Conservation (phyloP, 192 early-diverging fungal species). For the Gryganskiella cystojenkinii region DNA sequence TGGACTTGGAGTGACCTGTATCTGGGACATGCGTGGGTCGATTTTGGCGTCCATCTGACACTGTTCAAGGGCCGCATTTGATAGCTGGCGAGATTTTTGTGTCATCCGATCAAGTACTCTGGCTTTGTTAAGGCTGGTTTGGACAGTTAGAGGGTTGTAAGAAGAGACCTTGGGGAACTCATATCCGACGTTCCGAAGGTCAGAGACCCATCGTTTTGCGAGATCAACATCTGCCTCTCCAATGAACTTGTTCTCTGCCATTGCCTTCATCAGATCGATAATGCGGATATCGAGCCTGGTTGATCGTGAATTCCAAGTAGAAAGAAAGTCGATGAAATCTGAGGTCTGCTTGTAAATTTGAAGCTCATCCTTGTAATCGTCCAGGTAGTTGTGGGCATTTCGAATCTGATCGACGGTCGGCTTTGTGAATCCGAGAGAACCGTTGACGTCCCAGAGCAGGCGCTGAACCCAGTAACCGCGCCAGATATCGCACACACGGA, state of each 20-base stretch:
- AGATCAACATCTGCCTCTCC: constrained; percentile 1
- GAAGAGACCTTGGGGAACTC: background rate
- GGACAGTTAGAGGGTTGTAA: background rate
- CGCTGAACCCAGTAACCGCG: too few species aligned
- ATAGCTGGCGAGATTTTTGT: background rate
- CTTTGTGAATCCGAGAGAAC: background rate
- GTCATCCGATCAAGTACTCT: background rate
- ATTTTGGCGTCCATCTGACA: background rate
- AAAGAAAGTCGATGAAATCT: background rate
- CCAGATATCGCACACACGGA: background rate
- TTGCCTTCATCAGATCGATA: constrained; percentile 1
- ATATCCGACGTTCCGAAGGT: background rate
- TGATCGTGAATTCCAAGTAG: background rate
- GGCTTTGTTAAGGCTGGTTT: background rate
- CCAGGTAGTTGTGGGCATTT: constrained; percentile 2
- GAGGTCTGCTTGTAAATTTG: background rate
- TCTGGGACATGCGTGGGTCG: background rate
- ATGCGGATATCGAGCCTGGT: background rate
- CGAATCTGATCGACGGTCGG: background rate
- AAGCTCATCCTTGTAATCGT: background rate
- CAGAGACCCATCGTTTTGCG: background rate
- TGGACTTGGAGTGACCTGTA: constrained; percentile 1
- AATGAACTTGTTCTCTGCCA: constrained; percentile 1
- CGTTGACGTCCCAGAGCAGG: background rate
- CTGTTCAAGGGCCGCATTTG: background rate